These are phyloP conservation scores for Hypoxylon fragiforme DNA, from an alignment of 495 filamentous ascomycete species.

Conservation along the genomic window DNA sequence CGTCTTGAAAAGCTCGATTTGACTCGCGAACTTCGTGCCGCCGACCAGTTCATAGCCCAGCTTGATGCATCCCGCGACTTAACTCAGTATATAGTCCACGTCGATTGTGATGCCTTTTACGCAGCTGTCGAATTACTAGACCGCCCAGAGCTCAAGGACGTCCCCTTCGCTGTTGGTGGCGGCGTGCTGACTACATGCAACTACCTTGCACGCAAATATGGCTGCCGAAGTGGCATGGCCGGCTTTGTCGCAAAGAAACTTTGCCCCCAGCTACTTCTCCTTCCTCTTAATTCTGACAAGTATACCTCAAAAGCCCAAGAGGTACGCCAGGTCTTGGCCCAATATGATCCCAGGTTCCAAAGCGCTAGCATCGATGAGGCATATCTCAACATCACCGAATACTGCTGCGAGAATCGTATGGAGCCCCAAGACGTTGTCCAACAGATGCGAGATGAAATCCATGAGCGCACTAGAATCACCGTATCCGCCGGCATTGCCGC, in stretches of 20 bases:
- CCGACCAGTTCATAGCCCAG: slow-evolving; percentile 80
- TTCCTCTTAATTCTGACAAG: slow-evolving; percentile 86
- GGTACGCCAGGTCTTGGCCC: slow-evolving; percentile 76
- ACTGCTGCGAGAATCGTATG: slow-evolving; percentile 70
- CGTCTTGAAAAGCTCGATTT: slow-evolving; percentile 79
- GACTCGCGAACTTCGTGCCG: slow-evolving; percentile 67
- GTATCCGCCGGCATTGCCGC: slow-evolving; percentile 93
- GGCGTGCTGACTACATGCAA: slow-evolving; percentile 96
- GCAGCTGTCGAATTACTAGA: slow-evolving; percentile 94
- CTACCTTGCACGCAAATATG: slow-evolving; percentile 87
- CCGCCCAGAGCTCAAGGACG: slow-evolving; percentile 80
- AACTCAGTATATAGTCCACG: slow-evolving; percentile 80
- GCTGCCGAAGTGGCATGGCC: slow-evolving; percentile 92
- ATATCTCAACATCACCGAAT: slow-evolving; percentile 92
- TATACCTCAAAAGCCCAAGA: slow-evolving; percentile 90
- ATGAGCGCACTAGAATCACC: slow-evolving; percentile 78
- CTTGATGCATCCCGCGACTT: slow-evolving; percentile 80
- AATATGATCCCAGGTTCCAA: slow-evolving; percentile 89
- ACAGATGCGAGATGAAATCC: slow-evolving; percentile 75
- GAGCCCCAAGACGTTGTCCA: slow-evolving; percentile 71
- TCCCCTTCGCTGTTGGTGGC: slow-evolving; percentile 91
- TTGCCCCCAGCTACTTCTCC: slow-evolving; percentile 81
- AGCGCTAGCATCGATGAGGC: slow-evolving; percentile 95
- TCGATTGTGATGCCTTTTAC: slow-evolving; percentile 99
- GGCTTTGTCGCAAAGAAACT: slow-evolving; percentile 93